phyloP scores from a whole-genome alignment of 805 yeast species.

The Nematodospora valgi region DNA sequence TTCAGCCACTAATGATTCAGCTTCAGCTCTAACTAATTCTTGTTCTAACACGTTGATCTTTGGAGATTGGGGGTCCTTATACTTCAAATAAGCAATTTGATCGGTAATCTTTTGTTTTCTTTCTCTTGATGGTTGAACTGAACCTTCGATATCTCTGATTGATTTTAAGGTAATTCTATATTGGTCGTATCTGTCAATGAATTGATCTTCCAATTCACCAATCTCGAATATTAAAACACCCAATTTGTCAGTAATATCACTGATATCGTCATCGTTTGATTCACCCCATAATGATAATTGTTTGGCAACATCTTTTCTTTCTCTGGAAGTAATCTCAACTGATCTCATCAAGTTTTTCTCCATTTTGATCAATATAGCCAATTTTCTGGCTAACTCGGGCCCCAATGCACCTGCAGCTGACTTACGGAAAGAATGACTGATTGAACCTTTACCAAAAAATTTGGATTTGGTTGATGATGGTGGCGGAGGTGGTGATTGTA shows the following conservation, averaged over 20 bases:
- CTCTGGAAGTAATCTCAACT: conserved; percentile 87
- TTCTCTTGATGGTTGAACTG: conserved; percentile 98
- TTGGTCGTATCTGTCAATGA: conserved; percentile 97
- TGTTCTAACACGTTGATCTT: conserved; percentile 94
- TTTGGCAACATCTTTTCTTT: conserved; percentile 94
- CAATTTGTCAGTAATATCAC: conserved; percentile 94
- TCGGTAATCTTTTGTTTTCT: conserved; percentile 97
- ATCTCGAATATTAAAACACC: conserved; percentile 94
- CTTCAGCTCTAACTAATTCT: conserved; percentile 98
- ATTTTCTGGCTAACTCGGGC: conserved; percentile 90
- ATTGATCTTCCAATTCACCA: conserved; percentile 97
- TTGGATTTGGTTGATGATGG: conserved; percentile 67
- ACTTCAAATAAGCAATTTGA: conserved; percentile 95
- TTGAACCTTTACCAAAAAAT: conserved; percentile 73
- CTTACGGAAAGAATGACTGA: conserved; percentile 70
- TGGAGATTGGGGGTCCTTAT: conserved; percentile 97
- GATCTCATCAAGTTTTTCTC: conserved; percentile 96
- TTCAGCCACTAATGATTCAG: conserved; percentile 98
- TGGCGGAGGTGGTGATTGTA: conserved; percentile 80
- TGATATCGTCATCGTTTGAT: conserved; percentile 94
- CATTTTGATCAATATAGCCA: conserved; percentile 88
- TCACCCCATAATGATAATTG: conserved; percentile 98
- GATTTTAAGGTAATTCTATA: conserved; percentile 94
- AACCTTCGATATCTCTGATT: conserved; percentile 93
- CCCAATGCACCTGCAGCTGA: conserved; percentile 89